A percentile compares a stretch with the other conserved stretches of the same genome.
These are phyloP conservation scores for Lachnellula hyalina DNA, from an alignment of 2,329 filamentous ascomycete species.

Conservation along the genomic window DNA sequence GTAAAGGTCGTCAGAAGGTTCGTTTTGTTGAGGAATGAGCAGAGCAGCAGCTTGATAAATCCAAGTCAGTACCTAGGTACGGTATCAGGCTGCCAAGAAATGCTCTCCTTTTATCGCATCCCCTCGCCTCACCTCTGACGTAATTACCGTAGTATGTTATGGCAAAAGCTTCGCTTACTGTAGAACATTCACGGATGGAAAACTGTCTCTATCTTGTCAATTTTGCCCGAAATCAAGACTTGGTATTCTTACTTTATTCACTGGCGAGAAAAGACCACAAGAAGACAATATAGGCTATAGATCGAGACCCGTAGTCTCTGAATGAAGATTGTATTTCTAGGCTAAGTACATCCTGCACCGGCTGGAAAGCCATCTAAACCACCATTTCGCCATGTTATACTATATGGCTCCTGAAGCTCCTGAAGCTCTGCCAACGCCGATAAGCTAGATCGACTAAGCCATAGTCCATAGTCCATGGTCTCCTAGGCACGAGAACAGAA, in stretches of 20 bases:
- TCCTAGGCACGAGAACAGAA: neutral
- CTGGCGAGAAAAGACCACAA: neutral
- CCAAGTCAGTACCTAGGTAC: neutral
- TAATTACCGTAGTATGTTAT: neutral
- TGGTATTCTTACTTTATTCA: too few relatives aligned
- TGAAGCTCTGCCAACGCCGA: constrained; percentile 17
- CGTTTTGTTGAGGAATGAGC: neutral
- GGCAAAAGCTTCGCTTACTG: too few relatives aligned
- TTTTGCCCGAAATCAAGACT: neutral
- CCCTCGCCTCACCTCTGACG: neutral
- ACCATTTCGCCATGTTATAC: constrained; percentile 12
- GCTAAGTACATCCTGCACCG: constrained; percentile 23
- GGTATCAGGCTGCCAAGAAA: neutral
- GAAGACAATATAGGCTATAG: neutral
- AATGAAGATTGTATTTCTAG: constrained; percentile 22
- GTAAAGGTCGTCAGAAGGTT: neutral
- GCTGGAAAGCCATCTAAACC: constrained; percentile 17
- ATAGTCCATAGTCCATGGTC: neutral
- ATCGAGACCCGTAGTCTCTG: constrained; percentile 26
- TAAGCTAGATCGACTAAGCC: neutral
- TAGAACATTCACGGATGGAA: too few relatives aligned
- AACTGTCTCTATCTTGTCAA: too few relatives aligned
- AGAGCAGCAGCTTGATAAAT: neutral
- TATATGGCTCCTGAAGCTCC: constrained; percentile 1
- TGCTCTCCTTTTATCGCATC: neutral